A percentile compares a stretch with the other conserved stretches of the same genome.
Evolutionary conservation across 805 yeast species (phyloP).

Genomic region (Barnettozyma vustinii): DNA sequence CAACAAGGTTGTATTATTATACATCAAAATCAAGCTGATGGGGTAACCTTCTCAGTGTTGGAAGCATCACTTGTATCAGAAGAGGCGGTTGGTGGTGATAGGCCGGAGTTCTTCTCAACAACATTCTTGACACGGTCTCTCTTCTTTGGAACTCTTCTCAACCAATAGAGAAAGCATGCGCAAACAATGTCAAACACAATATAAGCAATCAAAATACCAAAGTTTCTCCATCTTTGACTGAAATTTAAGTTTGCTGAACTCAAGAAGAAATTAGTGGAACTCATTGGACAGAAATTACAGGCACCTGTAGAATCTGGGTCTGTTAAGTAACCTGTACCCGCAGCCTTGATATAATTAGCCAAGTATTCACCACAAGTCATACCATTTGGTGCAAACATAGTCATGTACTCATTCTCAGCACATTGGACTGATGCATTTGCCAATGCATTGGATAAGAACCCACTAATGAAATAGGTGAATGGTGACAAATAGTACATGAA

Average conservation of each 20-base stretch:
- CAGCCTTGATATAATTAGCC: constrained; percentile 26
- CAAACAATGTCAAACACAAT: constrained; percentile 34
- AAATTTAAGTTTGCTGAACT: constrained; percentile 33
- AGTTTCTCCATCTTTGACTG: constrained; percentile 58
- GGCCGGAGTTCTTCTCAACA: background rate
- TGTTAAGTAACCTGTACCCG: constrained; percentile 23
- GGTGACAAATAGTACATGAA: constrained; percentile 74
- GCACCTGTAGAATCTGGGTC: constrained; percentile 31
- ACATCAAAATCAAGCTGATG: background rate
- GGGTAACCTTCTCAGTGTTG: background rate
- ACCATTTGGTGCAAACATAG: constrained; percentile 47
- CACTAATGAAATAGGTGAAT: constrained; percentile 55
- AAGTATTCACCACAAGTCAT: constrained; percentile 54
- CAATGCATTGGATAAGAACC: constrained; percentile 48
- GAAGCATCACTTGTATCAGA: background rate
- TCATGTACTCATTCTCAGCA: constrained; percentile 39
- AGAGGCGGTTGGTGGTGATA: background rate
- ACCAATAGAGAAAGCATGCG: constrained; percentile 45
- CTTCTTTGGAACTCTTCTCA: constrained; percentile 68
- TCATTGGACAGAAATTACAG: constrained; percentile 58
- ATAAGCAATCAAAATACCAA: constrained; percentile 46
- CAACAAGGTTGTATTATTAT: too few species aligned
- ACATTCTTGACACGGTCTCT: constrained; percentile 26
- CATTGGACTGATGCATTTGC: constrained; percentile 45
- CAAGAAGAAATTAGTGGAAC: constrained; percentile 55